These are phyloP conservation scores for Cercospora zeae-maydis DNA, from an alignment of 2,329 filamentous ascomycete genomes.

Conservation along the genomic window DNA sequence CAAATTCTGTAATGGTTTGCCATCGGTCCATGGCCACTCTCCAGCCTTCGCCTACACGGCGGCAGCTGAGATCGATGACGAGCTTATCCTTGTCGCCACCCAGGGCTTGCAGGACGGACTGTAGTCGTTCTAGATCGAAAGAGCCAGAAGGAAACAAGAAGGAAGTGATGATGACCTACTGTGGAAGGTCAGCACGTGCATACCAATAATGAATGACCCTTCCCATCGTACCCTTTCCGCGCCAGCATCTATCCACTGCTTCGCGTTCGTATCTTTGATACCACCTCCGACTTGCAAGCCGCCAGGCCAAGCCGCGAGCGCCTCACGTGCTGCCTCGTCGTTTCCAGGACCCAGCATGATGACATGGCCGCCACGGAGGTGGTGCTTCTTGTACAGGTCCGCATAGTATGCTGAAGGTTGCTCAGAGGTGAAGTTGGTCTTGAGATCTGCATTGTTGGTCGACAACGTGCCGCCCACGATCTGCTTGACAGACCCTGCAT, in stretches of 20 bases:
- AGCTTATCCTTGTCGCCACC: constrained; percentile 73
- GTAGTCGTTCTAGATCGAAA: constrained; percentile 74
- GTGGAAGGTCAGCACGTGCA: constrained; percentile 16
- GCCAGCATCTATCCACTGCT: constrained; percentile 78
- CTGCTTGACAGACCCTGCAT: constrained; percentile 96
- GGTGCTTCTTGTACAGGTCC: constrained; percentile 71
- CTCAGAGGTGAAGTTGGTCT: constrained; percentile 89
- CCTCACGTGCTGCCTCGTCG: constrained; percentile 71
- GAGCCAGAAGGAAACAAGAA: constrained; percentile 82
- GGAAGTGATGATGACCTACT: constrained; percentile 93
- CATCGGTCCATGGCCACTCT: constrained; percentile 99
- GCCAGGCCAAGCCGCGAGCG: constrained; percentile 72
- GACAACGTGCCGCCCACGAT: constrained; percentile 92
- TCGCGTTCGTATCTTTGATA: constrained; percentile 80
- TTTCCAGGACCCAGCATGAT: constrained; percentile 95
- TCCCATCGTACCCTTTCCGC: constrained; percentile 78
- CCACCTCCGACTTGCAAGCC: constrained; percentile 91
- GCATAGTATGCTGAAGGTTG: constrained; percentile 80
- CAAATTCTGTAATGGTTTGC: constrained; percentile 97
- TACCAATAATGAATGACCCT: not conserved
- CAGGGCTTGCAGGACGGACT: constrained; percentile 69
- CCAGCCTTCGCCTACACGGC: constrained; percentile 73
- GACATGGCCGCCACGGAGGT: constrained; percentile 77
- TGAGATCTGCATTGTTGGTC: constrained; percentile 52
- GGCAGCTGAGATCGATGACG: constrained; percentile 92